These are phyloP conservation scores for Parastagonospora avenae DNA, from an alignment of 2,329 filamentous ascomycete species.

Conservation along the genomic window DNA sequence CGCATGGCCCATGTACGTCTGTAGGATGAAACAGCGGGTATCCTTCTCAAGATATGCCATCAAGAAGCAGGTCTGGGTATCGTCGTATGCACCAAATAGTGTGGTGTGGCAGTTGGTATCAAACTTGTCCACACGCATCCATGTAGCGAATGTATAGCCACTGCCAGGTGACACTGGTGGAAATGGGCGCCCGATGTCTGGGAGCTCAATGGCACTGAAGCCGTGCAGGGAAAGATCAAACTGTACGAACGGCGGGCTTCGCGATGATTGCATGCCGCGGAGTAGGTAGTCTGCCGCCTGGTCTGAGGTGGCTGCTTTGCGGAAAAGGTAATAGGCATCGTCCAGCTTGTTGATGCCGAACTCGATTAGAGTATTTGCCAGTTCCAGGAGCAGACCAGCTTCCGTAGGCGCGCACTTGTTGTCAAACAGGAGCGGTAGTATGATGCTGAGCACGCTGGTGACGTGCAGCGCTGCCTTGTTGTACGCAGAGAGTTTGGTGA, in stretches of 20 bases:
- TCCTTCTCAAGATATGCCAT: conserved; percentile 93
- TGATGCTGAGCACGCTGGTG: conserved; percentile 41
- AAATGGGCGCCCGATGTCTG: conserved; percentile 82
- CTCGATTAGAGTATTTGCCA: conserved; percentile 72
- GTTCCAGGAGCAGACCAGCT: conserved; percentile 59
- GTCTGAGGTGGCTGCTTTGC: conserved; percentile 58
- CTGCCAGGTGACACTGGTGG: conserved; percentile 74
- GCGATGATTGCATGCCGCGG: conserved; percentile 73
- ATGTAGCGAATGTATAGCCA: conserved; percentile 89
- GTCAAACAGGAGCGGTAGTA: conserved; percentile 44
- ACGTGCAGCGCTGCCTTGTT: conserved; percentile 47
- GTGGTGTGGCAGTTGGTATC: conserved; percentile 88
- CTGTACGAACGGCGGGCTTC: conserved; percentile 83
- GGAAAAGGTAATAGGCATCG: conserved; percentile 78
- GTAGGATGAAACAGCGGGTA: conserved; percentile 90
- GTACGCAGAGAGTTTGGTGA: conserved; percentile 41
- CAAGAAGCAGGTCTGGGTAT: conserved; percentile 89
- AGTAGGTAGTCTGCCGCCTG: conserved; percentile 71
- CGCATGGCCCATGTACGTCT: conserved; percentile 87
- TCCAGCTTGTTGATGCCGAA: conserved; percentile 80
- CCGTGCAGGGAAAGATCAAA: conserved; percentile 91
- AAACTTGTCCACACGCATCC: conserved; percentile 87
- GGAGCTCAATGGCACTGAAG: conserved; percentile 86
- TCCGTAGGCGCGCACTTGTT: conserved; percentile 38
- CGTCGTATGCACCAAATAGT: conserved; percentile 92